Percentiles rank a stretch among this genome's conserved stretches.
Evolutionary conservation across 2,329 filamentous ascomycete species (phyloP).

Genomic region (Aspergillus aculeatus): DNA sequence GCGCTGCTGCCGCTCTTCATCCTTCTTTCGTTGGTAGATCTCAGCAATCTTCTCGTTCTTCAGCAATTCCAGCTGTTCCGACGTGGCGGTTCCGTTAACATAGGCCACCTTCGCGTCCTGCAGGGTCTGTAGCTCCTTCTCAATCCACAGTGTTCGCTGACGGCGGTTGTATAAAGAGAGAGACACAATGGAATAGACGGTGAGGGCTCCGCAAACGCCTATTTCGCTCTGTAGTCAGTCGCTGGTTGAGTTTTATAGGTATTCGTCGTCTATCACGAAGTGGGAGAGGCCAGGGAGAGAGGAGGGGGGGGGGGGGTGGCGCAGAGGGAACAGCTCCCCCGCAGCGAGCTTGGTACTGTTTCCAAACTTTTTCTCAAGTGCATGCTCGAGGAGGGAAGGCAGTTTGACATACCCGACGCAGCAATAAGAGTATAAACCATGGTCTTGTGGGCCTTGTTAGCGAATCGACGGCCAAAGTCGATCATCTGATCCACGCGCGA

Average conservation of each 20-base stretch:
- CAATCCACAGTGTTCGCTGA: constrained; percentile 62
- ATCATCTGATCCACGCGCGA: constrained; percentile 56
- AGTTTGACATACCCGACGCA: constrained; percentile 54
- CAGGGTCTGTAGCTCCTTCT: constrained; percentile 46
- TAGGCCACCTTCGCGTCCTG: constrained; percentile 45
- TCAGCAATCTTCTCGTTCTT: constrained; percentile 47
- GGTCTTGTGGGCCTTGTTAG: constrained; percentile 61
- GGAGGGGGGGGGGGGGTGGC: too few relatives aligned
- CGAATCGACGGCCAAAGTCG: constrained; percentile 54
- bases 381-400: neutral
- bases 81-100: constrained; percentile 38
- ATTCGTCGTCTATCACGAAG: too few relatives aligned
- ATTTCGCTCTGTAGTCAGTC: constrained; percentile 3
- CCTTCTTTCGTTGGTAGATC: constrained; percentile 40
- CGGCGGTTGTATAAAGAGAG: constrained; percentile 67
- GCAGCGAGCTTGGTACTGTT: neutral
- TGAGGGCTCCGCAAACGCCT: constrained; percentile 61
- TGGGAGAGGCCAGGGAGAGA: too few relatives aligned
- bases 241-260: neutral
- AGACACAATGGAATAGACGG: constrained; percentile 63
- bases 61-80: constrained; percentile 45
- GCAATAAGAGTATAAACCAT: constrained; percentile 61
- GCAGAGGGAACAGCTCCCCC: neutral
- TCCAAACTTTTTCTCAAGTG: neutral
- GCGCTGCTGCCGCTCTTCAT: constrained; percentile 40